A percentile compares a stretch with the other conserved stretches of the same genome.
Conservation (phyloP, 768 basidiomycete species). For the Tulasnella sp. region DNA sequence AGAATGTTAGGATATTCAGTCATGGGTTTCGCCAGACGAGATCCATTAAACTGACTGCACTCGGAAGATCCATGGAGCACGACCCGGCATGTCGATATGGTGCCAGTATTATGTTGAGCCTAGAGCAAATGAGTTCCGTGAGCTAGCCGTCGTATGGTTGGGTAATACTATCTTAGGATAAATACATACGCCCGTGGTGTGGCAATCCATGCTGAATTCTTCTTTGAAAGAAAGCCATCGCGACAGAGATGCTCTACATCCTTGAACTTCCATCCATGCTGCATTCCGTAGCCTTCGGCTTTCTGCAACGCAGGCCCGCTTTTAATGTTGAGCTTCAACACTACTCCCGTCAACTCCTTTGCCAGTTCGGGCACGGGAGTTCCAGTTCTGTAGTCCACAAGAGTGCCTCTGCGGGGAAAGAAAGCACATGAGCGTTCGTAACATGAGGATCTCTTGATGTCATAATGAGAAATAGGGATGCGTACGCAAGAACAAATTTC, state of each 20-base stretch:
- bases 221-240: background rate
- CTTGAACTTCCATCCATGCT: background rate
- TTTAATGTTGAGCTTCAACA: background rate
- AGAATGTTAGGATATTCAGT: too few relatives aligned
- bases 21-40: background rate
- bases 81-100: slow-evolving; percentile 66
- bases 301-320: background rate
- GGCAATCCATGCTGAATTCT: background rate
- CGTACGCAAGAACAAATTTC: background rate
- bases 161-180: background rate
- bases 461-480: background rate
- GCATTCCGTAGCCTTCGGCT: background rate
- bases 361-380: background rate
- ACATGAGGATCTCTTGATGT: background rate
- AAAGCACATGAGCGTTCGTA: background rate
- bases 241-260: background rate
- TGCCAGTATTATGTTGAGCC: slow-evolving; percentile 64
- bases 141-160: background rate
- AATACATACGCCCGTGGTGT: background rate
- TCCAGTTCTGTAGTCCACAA: background rate
- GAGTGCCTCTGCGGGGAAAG: background rate
- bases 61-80: slow-evolving; percentile 14
- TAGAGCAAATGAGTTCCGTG: slow-evolving; percentile 28
- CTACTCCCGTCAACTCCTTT: background rate
- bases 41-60: slow-evolving; percentile 7